Evolutionary conservation across 352 stramenopile species (phyloP).

Genomic region (Phytophthora multivora): DNA sequence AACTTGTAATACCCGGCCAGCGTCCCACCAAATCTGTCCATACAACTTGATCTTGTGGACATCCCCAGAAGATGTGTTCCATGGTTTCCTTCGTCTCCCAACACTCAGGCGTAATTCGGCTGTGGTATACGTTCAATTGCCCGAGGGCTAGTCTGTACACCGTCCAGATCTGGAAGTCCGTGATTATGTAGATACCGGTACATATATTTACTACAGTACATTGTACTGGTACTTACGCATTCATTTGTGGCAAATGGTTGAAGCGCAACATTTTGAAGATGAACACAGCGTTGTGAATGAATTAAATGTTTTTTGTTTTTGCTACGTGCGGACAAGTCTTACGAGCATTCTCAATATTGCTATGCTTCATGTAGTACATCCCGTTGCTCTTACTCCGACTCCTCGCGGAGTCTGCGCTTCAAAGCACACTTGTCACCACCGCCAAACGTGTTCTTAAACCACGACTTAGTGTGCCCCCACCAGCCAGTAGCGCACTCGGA

Average conservation of each 20-base stretch:
- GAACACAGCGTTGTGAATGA: no score
- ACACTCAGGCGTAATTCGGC: background rate
- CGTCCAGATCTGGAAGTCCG: no score
- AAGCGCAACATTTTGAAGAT: no score
- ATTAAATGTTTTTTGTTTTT: no score
- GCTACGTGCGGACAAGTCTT: no score
- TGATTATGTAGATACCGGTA: no score
- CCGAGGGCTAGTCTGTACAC: background rate
- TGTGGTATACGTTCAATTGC: background rate
- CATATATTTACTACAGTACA: no score
- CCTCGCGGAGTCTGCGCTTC: background rate
- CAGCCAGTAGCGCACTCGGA: background rate
- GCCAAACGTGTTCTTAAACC: constrained; percentile 6
- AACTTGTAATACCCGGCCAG: background rate
- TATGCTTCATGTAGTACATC: background rate
- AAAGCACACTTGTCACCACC: constrained; percentile 1
- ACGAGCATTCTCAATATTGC: no score
- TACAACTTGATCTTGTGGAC: no score
- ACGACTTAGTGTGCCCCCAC: constrained; percentile 1
- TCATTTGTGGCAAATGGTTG: no score
- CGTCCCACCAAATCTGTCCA: background rate
- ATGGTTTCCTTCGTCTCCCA: background rate
- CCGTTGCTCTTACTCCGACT: background rate
- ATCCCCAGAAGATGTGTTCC: background rate
- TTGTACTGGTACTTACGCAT: no score